Evolutionary conservation across 345 rosid species (phyloP).

Genomic region (Populus pruinosa): DNA sequence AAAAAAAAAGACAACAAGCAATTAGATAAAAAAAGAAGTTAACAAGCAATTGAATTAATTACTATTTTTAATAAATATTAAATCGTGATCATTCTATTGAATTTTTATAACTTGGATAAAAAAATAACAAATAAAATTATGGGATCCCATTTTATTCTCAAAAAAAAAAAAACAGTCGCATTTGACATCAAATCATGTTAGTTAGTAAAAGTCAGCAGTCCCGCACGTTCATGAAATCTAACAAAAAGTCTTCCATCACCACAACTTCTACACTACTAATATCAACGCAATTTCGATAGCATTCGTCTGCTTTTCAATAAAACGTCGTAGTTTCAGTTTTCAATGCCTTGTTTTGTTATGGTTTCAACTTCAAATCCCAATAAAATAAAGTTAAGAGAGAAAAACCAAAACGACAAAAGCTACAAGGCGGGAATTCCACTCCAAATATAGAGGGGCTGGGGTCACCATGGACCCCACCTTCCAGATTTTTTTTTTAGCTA

Average conservation of each 20-base stretch:
- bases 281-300: not conserved
- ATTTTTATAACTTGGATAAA: too few species aligned
- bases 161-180: not conserved
- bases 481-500: not conserved
- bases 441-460: slow-evolving; percentile 13
- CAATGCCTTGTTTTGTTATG: not conserved
- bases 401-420: not conserved
- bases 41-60: too few species aligned
- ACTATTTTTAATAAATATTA: too few species aligned
- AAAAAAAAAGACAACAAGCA: too few species aligned
- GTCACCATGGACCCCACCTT: slow-evolving; percentile 4
- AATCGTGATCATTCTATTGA: too few species aligned
- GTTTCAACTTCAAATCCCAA: slow-evolving; percentile 7
- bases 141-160: not conserved
- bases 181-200: not conserved
- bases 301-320: not conserved
- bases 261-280: too few species aligned
- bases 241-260: not conserved
- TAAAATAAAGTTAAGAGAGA: not conserved
- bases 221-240: not conserved
- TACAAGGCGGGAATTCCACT: slow-evolving; percentile 25
- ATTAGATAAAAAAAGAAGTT: too few species aligned
- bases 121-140: too few species aligned
- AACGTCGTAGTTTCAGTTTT: not conserved
- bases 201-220: not conserved